Evolutionary conservation across 768 basidiomycete species (phyloP).

Genomic region (Antrodiella citrinella): DNA sequence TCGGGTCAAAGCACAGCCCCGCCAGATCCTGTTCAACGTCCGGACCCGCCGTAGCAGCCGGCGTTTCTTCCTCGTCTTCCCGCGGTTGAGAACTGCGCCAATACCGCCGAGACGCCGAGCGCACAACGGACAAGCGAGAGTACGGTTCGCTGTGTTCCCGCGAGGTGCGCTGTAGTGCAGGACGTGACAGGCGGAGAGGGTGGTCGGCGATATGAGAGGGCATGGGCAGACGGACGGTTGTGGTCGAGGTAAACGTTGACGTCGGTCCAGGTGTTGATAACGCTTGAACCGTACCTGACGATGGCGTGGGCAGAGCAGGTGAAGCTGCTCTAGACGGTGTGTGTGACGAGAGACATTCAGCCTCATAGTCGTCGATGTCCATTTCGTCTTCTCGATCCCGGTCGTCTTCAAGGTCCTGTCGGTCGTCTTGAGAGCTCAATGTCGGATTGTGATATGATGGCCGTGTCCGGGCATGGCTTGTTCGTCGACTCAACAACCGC

Average conservation of each 20-base stretch:
- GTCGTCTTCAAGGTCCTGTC: slow-evolving; percentile 18
- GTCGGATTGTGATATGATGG: slow-evolving; percentile 3
- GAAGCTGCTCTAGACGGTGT: slow-evolving; percentile 41
- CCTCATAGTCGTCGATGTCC: slow-evolving; percentile 37
- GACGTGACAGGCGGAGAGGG: not conserved
- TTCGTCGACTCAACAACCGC: slow-evolving; percentile 41
- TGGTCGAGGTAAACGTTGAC: not conserved
- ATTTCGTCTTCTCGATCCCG: slow-evolving; percentile 36
- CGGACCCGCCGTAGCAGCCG: slow-evolving; percentile 1
- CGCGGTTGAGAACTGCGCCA: not conserved
- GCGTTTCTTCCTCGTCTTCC: slow-evolving; percentile 3
- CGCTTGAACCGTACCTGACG: not conserved
- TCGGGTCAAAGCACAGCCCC: slow-evolving; percentile 68
- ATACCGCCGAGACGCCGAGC: not conserved
- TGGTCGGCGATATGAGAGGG: not conserved
- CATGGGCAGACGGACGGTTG: not conserved
- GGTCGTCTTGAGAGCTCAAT: slow-evolving; percentile 12
- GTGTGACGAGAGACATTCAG: slow-evolving; percentile 46
- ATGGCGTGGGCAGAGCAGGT: slow-evolving; percentile 13
- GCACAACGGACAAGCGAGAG: no score
- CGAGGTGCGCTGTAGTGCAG: not conserved
- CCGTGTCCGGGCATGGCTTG: slow-evolving; percentile 28
- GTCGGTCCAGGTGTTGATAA: not conserved
- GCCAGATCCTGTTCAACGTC: slow-evolving; percentile 49
- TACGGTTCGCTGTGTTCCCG: not conserved